Evolutionary conservation across 1,284 basidiomycete species (phyloP).

Genomic region (Porodaedalea pini): DNA sequence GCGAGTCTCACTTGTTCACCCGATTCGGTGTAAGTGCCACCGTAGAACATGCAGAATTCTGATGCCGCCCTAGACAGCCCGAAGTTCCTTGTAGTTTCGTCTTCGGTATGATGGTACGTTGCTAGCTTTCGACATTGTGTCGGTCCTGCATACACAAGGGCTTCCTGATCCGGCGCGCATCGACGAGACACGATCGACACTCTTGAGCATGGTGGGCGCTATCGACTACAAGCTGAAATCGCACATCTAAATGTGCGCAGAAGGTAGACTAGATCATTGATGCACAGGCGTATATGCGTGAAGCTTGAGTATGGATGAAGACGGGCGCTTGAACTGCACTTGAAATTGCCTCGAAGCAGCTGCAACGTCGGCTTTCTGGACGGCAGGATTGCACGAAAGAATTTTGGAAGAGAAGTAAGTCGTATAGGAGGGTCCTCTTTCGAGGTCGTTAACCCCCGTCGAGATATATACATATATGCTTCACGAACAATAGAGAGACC

Average conservation of each 20-base stretch:
- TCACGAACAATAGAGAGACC: constrained; percentile 1
- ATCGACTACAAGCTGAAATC: no score
- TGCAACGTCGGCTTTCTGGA: no score
- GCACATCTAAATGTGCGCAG: neutral
- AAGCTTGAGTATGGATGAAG: no score
- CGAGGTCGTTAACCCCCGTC: no score
- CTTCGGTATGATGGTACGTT: no score
- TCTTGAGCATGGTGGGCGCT: neutral
- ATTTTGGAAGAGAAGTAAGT: no score
- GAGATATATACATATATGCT: neutral
- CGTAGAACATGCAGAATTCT: neutral
- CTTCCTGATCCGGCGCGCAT: neutral
- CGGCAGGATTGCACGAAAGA: no score
- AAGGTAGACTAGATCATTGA: neutral
- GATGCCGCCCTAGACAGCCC: neutral
- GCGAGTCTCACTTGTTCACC: neutral
- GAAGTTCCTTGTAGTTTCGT: neutral
- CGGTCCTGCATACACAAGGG: neutral
- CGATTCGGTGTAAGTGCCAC: neutral
- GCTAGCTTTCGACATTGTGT: neutral
- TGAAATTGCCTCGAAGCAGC: no score
- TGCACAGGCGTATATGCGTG: no score
- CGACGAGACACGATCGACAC: neutral
- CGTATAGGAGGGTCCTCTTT: no score
- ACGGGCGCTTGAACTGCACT: no score